Base-by-base conservation (phyloP, 2,329 filamentous ascomycete genomes). In the Diaporthe ampelina region DNA sequence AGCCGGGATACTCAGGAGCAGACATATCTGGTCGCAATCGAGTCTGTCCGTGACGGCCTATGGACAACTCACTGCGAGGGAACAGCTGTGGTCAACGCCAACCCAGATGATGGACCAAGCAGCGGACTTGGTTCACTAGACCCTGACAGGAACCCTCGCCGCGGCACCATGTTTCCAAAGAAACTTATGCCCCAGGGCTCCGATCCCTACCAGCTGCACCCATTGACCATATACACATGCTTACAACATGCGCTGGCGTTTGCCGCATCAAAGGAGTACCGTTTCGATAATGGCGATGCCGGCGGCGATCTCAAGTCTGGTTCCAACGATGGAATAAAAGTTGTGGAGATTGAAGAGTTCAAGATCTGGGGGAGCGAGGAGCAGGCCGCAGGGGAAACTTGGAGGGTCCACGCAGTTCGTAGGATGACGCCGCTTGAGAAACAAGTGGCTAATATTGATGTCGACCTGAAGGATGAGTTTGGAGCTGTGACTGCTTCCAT, bases 41-140 rank as follows among this genome's bases (percentile, higher is more conserved):
- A 57, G 4, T 57, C 29, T n/a, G 54, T 57, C 4, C 54, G 17
- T 11, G 29, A 57, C 11, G 54, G 54, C 3, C 8, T 0, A 5
- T 57, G 54, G 54, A 57, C 54, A 19, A 57, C 54, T 32, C 54
- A 57, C 54, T 57, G 29, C 19, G 54, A 57, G 9, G 54, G 54
- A 4, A 57, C 29, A 11, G 54, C 54, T 35, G 29, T 57, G 4
- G 8, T 57, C 29, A 21, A 19, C 29, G 32, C 11, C 26, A 9
- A 57, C 9, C 3, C 1, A 5, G 15, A 10, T 1, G 21, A 57
- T 57, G 54, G 29, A 3, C 21, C 1, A 13, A n/a, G 0, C 1
- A 13, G 29, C 17, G 9, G 29, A 11, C 4, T 29, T 8, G 19
- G 32, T 35, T 4, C 10, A 5, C 3, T 32, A 2, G 6, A 11